Evolutionary conservation across 108 stramenopile species (phyloP).

Genomic region (Cyclotella kingstonii): DNA sequence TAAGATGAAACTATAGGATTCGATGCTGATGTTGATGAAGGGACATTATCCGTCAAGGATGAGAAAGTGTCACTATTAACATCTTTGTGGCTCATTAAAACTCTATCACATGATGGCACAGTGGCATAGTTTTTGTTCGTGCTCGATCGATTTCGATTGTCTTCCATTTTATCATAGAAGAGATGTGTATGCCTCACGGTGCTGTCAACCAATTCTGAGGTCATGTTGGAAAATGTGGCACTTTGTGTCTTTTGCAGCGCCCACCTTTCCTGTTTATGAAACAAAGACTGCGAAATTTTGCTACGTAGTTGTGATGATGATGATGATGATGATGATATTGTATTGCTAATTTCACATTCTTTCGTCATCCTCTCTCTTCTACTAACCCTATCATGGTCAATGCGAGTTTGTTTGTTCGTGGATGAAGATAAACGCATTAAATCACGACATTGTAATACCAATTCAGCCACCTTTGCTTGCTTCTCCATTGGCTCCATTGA

Average conservation of each 20-base stretch:
- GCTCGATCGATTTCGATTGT: neutral
- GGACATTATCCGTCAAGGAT: neutral
- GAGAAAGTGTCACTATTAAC: neutral
- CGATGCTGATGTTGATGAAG: neutral
- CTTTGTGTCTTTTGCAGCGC: neutral
- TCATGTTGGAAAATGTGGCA: slow-evolving; percentile 28
- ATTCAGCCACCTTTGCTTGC: slow-evolving; percentile 44
- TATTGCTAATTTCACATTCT: neutral
- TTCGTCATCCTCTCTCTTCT: neutral
- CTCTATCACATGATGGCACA: too few relatives aligned
- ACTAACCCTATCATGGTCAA: neutral
- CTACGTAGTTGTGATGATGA: too few relatives aligned
- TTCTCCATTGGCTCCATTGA: too few relatives aligned
- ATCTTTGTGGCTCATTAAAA: neutral
- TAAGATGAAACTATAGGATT: slow-evolving; percentile 20
- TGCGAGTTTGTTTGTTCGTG: neutral
- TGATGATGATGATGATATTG: neutral
- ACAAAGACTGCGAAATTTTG: too few relatives aligned
- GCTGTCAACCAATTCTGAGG: neutral
- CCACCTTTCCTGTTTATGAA: neutral
- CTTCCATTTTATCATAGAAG: neutral
- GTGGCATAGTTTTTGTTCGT: too few relatives aligned
- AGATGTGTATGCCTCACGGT: neutral
- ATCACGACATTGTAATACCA: slow-evolving; percentile 60
- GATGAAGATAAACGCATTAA: slow-evolving; percentile 14